Conservation (phyloP, 805 yeast genomes). For the Kodamaea hsintzibuensis region DNA sequence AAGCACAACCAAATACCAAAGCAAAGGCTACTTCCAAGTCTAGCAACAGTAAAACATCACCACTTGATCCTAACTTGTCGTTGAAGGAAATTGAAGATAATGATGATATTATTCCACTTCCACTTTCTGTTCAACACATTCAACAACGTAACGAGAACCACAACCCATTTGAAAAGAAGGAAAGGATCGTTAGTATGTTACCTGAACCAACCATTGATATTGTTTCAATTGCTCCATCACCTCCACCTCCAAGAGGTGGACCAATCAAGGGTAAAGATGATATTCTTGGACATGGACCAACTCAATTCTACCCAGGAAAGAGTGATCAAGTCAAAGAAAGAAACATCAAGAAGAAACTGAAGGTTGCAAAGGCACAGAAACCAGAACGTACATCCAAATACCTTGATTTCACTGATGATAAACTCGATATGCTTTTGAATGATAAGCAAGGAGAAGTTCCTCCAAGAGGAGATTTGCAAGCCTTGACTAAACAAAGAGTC, state of each 20-base stretch:
- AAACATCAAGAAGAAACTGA: background rate
- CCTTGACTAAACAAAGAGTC: conserved; percentile 6
- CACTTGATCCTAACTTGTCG: background rate
- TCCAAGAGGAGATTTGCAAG: conserved; percentile 24
- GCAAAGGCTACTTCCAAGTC: conserved; percentile 1
- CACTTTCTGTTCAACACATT: background rate
- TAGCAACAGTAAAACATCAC: background rate
- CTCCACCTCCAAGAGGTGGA: background rate
- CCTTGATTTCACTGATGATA: conserved; percentile 10
- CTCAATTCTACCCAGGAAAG: background rate
- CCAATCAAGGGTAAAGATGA: background rate
- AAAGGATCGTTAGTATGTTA: conserved; percentile 7
- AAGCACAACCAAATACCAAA: background rate
- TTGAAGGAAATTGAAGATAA: background rate
- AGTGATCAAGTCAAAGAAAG: background rate
- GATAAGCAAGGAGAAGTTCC: conserved; percentile 24
- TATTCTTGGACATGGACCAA: background rate
- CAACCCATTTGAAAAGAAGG: conserved; percentile 5
- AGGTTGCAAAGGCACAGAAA: background rate
- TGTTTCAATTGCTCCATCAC: conserved; percentile 4
- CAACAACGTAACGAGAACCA: background rate
- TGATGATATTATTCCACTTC: conserved; percentile 1
- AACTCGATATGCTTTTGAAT: conserved; percentile 18
- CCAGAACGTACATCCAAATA: conserved; percentile 1
- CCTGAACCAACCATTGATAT: conserved; percentile 17